Evolutionary conservation across 257 asterid species (phyloP), one percentile per base, ranked within the genome.

Genomic region (Asclepias syriaca): DNA sequence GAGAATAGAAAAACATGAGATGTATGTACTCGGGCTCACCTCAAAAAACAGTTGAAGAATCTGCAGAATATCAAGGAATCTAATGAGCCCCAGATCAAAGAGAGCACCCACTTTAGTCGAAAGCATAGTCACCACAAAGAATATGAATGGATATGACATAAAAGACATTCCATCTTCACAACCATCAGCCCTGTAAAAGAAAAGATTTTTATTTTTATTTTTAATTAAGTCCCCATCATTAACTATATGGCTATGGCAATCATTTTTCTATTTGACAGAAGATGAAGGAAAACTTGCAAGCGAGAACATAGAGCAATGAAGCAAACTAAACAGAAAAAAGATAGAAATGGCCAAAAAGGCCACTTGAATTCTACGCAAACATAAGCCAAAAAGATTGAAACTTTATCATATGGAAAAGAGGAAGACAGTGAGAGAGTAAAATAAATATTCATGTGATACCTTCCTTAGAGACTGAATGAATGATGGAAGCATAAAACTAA

Each of bases 1-100:
- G 24, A 65, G 16, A 12, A 73, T 51, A 45, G 39, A 11, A 57
- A 8, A 68, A 46, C 65, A 61, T 58, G 70, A 77, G 7, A 69
- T 5, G 34, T 29, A 29, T 1, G 40, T 12, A 18, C 37, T 80
- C 74, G 82, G 68, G 64, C 70, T 72, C 75, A 86, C 91, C 92
- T 91, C 74, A 29, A 29, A 29, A 80, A 81, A 81, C 68, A 84
- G 85, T 81, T 34, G 80, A 76, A 87, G 86, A 88, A 80, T 82
- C 87, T 77, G 90, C 86, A 83, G 85, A 80, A 70, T 71, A 78
- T 73, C 71, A 69, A 84, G 78, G 88, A 88, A 86, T 86, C 83
- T 71, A 89, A 82, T 66, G 85, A 89, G 82, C 45, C 85, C 80
- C 77, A 83, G 79, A 87, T 84, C 88, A 81, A 82, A 83, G 77